phyloP scores from a whole-genome alignment of 768 basidiomycete genomes.

The Russula sp. region DNA sequence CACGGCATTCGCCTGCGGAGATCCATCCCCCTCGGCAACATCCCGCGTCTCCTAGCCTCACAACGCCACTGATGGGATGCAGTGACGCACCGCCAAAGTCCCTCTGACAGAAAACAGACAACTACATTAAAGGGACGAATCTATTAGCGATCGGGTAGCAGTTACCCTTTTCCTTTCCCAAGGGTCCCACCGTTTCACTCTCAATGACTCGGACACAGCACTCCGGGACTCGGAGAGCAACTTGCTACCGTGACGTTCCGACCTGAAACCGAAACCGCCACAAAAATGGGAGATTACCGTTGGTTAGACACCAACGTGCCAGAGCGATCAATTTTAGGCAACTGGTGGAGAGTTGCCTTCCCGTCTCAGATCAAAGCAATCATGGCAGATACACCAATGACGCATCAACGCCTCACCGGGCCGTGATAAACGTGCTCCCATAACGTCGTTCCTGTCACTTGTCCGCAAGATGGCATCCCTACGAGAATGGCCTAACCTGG shows the following conservation, averaged over 20 bases:
- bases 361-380: background rate
- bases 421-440: constrained; percentile 8
- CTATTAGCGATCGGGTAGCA: background rate
- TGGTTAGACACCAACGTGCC: too few species aligned
- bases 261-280: too few species aligned
- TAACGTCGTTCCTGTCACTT: background rate
- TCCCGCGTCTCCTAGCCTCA: background rate
- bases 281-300: background rate
- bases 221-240: too few species aligned
- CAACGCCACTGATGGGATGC: constrained; percentile 11
- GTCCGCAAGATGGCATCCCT: background rate
- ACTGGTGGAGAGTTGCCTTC: background rate
- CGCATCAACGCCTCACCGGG: background rate
- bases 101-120: constrained; percentile 3
- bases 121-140: background rate
- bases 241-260: background rate
- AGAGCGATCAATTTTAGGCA: background rate
- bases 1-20: background rate
- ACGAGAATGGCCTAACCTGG: constrained; percentile 5
- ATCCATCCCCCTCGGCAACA: constrained; percentile 31
- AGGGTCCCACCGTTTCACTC: background rate
- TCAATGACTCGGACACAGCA: background rate
- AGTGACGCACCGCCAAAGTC: background rate
- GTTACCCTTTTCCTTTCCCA: background rate
- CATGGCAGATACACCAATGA: background rate